Conservation (phyloP, 2,329 filamentous ascomycete genomes). For the Sporothrix schenckii region DNA sequence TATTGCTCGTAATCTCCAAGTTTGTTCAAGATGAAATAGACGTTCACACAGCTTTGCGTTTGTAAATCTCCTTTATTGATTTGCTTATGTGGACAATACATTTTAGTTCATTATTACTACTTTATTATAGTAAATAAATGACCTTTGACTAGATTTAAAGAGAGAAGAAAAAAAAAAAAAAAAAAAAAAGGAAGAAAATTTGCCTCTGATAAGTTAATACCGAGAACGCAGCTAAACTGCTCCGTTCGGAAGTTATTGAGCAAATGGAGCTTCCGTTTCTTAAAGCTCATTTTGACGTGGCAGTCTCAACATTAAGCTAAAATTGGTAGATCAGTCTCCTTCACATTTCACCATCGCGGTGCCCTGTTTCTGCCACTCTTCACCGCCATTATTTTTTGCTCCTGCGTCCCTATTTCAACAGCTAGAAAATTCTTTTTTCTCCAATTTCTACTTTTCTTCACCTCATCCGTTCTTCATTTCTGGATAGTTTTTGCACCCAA, state of each 20-base stretch:
- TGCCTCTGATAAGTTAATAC: too few species aligned
- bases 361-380: background rate
- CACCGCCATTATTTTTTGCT: slow-evolving; percentile 23
- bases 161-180: background rate
- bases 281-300: too few species aligned
- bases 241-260: too few species aligned
- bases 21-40: background rate
- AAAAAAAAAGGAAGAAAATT: background rate
- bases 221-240: too few species aligned
- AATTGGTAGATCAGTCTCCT: too few species aligned
- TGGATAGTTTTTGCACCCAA: background rate
- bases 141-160: too few species aligned
- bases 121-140: too few species aligned
- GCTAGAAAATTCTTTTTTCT: slow-evolving; percentile 10
- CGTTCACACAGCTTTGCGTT: background rate
- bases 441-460: slow-evolving; percentile 8
- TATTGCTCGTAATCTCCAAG: background rate
- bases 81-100: too few species aligned
- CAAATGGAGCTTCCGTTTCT: too few species aligned
- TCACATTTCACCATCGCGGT: background rate
- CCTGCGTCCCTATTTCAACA: slow-evolving; percentile 25
- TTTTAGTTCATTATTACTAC: background rate
- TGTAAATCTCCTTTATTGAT: too few species aligned
- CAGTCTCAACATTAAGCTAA: too few species aligned
- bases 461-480: background rate